A percentile compares a stretch with the other conserved stretches of the same genome.
phyloP scores from a whole-genome alignment of 106 monocot species.

The Dendrobium huoshanense region DNA sequence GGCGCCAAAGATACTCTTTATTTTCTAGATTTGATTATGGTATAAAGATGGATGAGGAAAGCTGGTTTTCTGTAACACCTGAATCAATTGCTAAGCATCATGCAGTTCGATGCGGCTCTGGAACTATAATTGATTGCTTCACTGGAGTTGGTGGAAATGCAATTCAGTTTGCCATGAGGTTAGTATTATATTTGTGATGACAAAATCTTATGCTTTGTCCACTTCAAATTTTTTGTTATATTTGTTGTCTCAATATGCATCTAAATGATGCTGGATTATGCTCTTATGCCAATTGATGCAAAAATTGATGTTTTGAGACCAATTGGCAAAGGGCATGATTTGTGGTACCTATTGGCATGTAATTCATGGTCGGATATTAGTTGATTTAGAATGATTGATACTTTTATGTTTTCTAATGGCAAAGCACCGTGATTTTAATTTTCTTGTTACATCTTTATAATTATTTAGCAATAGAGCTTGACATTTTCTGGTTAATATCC shows the following conservation, averaged over 20 bases:
- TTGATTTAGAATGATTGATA: not conserved
- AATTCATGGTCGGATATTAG: not conserved
- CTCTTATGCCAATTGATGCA: not conserved
- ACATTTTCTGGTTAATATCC: not conserved
- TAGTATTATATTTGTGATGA: constrained; percentile 5
- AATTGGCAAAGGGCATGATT: not conserved
- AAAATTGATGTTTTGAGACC: not conserved
- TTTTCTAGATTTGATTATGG: constrained; percentile 82
- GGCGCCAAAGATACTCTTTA: constrained; percentile 81
- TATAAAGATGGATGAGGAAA: constrained; percentile 97
- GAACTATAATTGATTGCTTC: constrained; percentile 75
- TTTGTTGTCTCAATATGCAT: not conserved
- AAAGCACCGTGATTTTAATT: not conserved
- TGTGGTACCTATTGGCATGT: not conserved
- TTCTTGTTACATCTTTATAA: not conserved
- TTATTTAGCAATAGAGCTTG: not conserved
- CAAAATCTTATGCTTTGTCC: not conserved
- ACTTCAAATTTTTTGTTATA: not conserved
- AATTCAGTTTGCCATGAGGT: constrained; percentile 94
- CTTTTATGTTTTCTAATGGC: not conserved
- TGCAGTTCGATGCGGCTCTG: constrained; percentile 63
- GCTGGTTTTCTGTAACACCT: constrained; percentile 99
- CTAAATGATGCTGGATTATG: not conserved
- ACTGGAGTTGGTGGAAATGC: constrained; percentile 92
- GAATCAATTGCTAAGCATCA: constrained; percentile 88